A percentile compares a stretch with the other conserved stretches of the same genome.
phyloP scores from a whole-genome alignment of 2,329 filamentous ascomycete species.

The Aspergillus sp. region DNA sequence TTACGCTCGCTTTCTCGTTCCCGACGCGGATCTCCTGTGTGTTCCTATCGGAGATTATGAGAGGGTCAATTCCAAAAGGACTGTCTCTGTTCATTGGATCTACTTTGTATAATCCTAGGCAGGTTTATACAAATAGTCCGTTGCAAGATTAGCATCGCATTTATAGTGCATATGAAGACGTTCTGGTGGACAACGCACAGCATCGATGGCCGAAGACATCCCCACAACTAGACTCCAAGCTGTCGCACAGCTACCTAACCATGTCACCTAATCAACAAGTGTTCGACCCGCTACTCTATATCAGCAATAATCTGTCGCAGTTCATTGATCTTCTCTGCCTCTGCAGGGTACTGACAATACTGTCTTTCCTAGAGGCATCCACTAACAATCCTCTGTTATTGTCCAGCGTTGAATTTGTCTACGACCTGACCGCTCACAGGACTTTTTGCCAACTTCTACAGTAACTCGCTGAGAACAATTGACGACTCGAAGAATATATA shows the following conservation, averaged over 20 bases:
- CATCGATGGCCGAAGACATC: conserved; percentile 21
- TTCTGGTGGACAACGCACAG: conserved; percentile 14
- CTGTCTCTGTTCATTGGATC: conserved; percentile 33
- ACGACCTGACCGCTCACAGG: neutral
- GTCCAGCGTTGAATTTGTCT: no score
- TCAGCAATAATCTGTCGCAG: conserved; percentile 23
- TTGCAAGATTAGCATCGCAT: conserved; percentile 19
- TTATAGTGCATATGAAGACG: conserved; percentile 20
- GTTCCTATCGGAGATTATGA: conserved; percentile 36
- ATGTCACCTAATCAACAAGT: conserved; percentile 7
- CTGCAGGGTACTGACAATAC: conserved; percentile 13
- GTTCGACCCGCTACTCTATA: conserved; percentile 19
- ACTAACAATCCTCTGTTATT: no score
- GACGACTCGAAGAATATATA: conserved; percentile 15
- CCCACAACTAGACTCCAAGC: conserved; percentile 18
- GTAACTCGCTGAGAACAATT: no score
- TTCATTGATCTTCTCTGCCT: conserved; percentile 18
- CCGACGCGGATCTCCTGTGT: neutral
- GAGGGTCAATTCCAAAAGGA: conserved; percentile 14
- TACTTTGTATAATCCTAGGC: neutral
- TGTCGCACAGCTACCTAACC: conserved; percentile 17
- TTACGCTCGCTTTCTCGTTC: conserved; percentile 33
- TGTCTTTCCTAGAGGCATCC: no score
- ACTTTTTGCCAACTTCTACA: no score
- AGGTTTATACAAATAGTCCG: neutral